Evolutionary conservation across 2,329 filamentous ascomycete genomes (phyloP), one percentile per base, ranked within the genome.

Genomic region (Myrmaecium sp.): DNA sequence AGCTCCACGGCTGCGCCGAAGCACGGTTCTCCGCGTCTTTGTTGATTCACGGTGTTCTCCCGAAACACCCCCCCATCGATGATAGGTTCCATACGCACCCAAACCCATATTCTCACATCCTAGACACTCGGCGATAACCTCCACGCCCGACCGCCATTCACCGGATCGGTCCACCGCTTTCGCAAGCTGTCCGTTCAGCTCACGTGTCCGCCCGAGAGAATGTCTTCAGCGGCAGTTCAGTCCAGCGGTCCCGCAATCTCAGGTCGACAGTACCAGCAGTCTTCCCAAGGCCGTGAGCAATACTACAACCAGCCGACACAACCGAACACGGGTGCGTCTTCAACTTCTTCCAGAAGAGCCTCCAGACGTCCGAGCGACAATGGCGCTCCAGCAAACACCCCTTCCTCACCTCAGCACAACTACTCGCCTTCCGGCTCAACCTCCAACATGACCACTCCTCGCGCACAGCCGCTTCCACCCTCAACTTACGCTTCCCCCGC

Each of bases 401-500:
- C 54, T 6, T 37, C 43, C 25, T 41, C 44, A 13, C 37, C 46
- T 27, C 45, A 48, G 31, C 31, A 43, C 34, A 46, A 47, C 33
- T 36, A 46, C 34, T 48, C 51, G 21, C 40, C 48, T 16, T 37
- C 41, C 30, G 39, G 35, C 24, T 46, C 54, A 35, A 36, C 37
- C 42, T 42, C 48, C 24, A 41, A 38, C 28, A 34, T 48, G 35
- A 46, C 40, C 36, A 46, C 58, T 30, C 54, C 60, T 28, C 55
- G 51, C 40, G 48, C 50, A 29, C 57, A 58, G 36, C 46, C 54
- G 27, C 38, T 53, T 32, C 46, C 57, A 21, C 45, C 51, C 13
- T 47, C 51, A 22, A 47, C 54, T 24, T 49, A 56, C 46, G 43
- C 48, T 24, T 54, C 58, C 21, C 49, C 59, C 30, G 42, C 48